These are phyloP conservation scores for Daldinia childiae DNA, from an alignment of 495 filamentous ascomycete species.

Conservation along the genomic window DNA sequence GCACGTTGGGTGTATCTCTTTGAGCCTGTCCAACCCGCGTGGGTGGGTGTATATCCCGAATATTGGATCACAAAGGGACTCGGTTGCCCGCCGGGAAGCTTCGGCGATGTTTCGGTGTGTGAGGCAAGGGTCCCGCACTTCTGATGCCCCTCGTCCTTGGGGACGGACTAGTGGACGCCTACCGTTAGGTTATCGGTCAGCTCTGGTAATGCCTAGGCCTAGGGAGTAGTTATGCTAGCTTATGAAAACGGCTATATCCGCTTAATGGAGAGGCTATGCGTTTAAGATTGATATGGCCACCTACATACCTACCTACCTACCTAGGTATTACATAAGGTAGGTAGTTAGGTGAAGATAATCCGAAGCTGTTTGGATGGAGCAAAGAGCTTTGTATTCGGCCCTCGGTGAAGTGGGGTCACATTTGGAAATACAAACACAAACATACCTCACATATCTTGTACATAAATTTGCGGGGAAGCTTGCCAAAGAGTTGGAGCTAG, in stretches of 20 bases:
- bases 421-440: conserved; percentile 7
- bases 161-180: conserved; percentile 26
- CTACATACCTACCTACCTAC: no score
- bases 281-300: neutral
- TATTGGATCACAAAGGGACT: conserved; percentile 27
- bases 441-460: neutral
- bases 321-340: neutral
- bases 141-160: conserved; percentile 30
- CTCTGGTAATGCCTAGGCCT: neutral
- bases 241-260: neutral
- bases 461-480: conserved; percentile 41
- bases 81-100: conserved; percentile 40
- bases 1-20: conserved; percentile 17
- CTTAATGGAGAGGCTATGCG: neutral
- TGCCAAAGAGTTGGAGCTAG: conserved; percentile 33
- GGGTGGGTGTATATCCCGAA: conserved; percentile 29
- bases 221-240: conserved; percentile 9
- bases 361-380: neutral
- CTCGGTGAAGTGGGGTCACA: conserved; percentile 43
- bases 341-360: neutral
- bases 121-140: conserved; percentile 32
- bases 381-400: conserved; percentile 25
- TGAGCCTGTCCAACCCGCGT: conserved; percentile 16
- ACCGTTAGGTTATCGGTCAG: conserved; percentile 23
- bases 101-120: conserved; percentile 50